Base-by-base conservation (phyloP, 179 eudicot species). In the Gypsophila paniculata region DNA sequence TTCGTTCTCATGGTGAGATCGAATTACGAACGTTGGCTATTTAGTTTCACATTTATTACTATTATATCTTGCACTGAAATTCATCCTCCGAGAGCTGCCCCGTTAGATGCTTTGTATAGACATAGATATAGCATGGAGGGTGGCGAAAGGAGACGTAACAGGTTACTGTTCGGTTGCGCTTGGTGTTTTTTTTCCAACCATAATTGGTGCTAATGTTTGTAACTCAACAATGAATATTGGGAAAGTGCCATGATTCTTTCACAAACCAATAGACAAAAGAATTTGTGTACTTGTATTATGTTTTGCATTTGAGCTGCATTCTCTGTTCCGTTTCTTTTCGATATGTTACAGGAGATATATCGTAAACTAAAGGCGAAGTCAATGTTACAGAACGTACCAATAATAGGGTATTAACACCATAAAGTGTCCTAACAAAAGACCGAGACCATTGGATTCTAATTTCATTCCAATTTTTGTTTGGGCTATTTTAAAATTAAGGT, bases 101-200 rank as follows among this genome's bases (percentile, higher is more conserved):
- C 53, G 58, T 29, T 44, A 63, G 78, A 74, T 57, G 61, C 77
- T 57, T 36, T 79, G 82, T 79, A 76, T 79, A 79, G 74, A 72
- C 71, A 69, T 75, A 76, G 77, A 65, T 25, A 72, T 76, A 79
- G 78, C 63, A 71, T 65, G 61, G 48, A 55, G 64, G 79, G 77
- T 51, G 76, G 79, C 77, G 18, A 69, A 32, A 67, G 82, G 82
- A 75, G 73, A 79, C 29, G 72, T 54, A 55, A 72, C 55, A 10
- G 72, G 53, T 68, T 46, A 26, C 32, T 29, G 17, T 62, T 32
- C 12, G 51, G 72, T 44, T 25, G 26, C 71, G 2, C 38, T n/a
- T 25, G 22, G 14, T 32, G 48, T 15, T 42, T 29, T 23, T 61
- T 44, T n/a, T 54, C 2, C 17, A 66, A 61, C 49, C 70, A 44